Percentiles rank a stretch among this genome's conserved stretches.
phyloP scores from a whole-genome alignment of 495 filamentous ascomycete species.

The Halenospora varia region DNA sequence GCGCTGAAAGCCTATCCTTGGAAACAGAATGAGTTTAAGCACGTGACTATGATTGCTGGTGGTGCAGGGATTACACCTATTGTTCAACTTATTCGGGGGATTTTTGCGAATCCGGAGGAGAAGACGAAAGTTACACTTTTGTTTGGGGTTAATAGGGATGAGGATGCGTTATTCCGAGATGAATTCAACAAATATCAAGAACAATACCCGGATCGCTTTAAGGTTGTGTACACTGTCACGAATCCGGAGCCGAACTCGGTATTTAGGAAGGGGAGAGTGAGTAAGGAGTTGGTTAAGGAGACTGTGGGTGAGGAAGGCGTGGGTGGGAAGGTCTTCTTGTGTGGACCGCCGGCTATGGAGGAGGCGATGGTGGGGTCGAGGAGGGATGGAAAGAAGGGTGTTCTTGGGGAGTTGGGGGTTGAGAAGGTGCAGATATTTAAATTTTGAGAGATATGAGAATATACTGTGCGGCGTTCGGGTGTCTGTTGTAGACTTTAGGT shows the following conservation, averaged over 20 bases:
- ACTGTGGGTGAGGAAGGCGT: conserved; percentile 30
- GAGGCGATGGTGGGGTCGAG: conserved; percentile 45
- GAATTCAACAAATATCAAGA: conserved; percentile 42
- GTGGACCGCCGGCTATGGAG: conserved; percentile 48
- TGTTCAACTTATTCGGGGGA: conserved; percentile 56
- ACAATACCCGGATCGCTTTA: conserved; percentile 49
- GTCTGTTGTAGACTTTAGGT: too few relatives aligned
- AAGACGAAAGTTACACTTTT: conserved; percentile 59
- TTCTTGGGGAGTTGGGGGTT: conserved; percentile 50
- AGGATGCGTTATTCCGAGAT: conserved; percentile 37
- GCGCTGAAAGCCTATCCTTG: conserved; percentile 49
- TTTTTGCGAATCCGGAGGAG: conserved; percentile 58
- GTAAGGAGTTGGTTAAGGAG: conserved; percentile 48
- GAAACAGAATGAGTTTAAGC: conserved; percentile 49
- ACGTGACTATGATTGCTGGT: conserved; percentile 57
- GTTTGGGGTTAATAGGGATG: conserved; percentile 58
- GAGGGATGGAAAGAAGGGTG: conserved; percentile 28
- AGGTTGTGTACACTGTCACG: conserved; percentile 55
- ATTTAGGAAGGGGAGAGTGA: conserved; percentile 40
- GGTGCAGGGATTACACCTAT: conserved; percentile 63
- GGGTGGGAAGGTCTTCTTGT: conserved; percentile 54
- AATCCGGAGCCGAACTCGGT: conserved; percentile 36
- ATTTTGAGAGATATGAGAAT: conserved; percentile 46
- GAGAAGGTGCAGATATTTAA: conserved; percentile 48
- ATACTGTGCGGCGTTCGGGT: too few relatives aligned